Evolutionary conservation across 257 asterid species (phyloP).

Genomic region (Petrea volubilis): DNA sequence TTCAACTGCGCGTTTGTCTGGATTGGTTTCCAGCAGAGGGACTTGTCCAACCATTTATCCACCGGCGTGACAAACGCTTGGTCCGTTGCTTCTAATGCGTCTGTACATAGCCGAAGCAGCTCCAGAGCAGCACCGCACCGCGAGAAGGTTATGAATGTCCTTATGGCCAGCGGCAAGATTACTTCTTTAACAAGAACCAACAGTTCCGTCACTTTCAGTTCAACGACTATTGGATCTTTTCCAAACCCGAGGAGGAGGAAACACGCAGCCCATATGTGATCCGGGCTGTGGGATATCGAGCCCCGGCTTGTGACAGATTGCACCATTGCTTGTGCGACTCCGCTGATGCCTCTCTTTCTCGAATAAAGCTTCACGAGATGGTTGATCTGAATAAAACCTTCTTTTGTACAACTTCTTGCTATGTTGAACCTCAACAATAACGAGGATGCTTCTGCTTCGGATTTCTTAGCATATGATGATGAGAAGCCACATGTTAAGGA

Average conservation of each 20-base stretch:
- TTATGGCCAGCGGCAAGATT: slow-evolving; percentile 64
- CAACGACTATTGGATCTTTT: slow-evolving; percentile 64
- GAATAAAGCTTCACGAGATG: slow-evolving; percentile 59
- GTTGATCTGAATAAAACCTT: slow-evolving; percentile 59
- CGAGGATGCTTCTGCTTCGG: slow-evolving; percentile 74
- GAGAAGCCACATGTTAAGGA: slow-evolving; percentile 70
- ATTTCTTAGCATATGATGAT: slow-evolving; percentile 63
- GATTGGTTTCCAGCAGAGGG: slow-evolving; percentile 84
- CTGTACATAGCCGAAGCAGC: slow-evolving; percentile 81
- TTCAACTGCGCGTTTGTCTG: slow-evolving; percentile 86
- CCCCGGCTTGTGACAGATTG: slow-evolving; percentile 57
- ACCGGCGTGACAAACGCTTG: slow-evolving; percentile 76
- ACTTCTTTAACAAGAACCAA: slow-evolving; percentile 67
- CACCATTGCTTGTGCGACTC: slow-evolving; percentile 68
- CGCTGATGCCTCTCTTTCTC: slow-evolving; percentile 55
- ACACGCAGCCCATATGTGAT: slow-evolving; percentile 87
- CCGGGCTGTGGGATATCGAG: slow-evolving; percentile 43
- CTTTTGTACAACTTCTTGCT: slow-evolving; percentile 53
- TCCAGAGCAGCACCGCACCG: slow-evolving; percentile 77
- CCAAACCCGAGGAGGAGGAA: slow-evolving; percentile 72
- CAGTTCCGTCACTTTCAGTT: slow-evolving; percentile 60
- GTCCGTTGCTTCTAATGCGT: slow-evolving; percentile 80
- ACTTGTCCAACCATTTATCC: slow-evolving; percentile 82
- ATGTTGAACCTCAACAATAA: slow-evolving; percentile 61
- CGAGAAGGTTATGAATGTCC: slow-evolving; percentile 64